Conservation (phyloP, 257 asterid species). For the Schizonepeta tenuifolia region DNA sequence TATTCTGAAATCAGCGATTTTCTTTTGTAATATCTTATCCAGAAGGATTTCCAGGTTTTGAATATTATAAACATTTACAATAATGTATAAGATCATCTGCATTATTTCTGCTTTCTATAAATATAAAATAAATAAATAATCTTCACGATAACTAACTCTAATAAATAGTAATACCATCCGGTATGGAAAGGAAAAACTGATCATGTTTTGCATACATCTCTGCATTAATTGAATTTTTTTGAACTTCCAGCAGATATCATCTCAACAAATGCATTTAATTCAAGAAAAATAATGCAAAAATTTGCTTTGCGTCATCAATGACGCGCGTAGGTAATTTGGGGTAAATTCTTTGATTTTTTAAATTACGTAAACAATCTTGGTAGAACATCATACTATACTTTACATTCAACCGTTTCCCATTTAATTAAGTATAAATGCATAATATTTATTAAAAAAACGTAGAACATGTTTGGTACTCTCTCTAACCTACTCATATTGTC, state of each 20-base stretch:
- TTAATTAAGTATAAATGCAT: too few species aligned
- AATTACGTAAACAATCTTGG: not conserved
- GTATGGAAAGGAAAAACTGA: not conserved
- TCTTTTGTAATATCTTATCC: too few species aligned
- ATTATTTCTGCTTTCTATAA: not conserved
- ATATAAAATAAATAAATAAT: not conserved
- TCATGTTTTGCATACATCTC: not conserved
- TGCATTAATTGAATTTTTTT: not conserved
- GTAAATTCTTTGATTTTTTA: not conserved
- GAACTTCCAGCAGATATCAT: slow-evolving; percentile 12
- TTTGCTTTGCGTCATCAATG: slow-evolving; percentile 17
- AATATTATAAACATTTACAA: too few species aligned
- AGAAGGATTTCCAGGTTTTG: not conserved
- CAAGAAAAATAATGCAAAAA: not conserved
- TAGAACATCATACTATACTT: not conserved
- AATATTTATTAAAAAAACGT: not conserved
- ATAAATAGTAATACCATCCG: not conserved
- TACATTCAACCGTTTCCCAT: not conserved
- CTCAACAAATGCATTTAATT: slow-evolving; percentile 18
- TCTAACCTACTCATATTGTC: too few species aligned
- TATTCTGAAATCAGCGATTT: too few species aligned
- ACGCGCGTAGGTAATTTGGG: not conserved
- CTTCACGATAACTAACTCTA: not conserved
- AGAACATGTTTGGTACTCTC: too few species aligned
- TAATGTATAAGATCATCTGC: not conserved